Percentiles rank a stretch among this genome's conserved stretches.
These are phyloP conservation scores for Drechslerella dactyloides DNA, from an alignment of 2,329 filamentous ascomycete genomes.

Conservation along the genomic window DNA sequence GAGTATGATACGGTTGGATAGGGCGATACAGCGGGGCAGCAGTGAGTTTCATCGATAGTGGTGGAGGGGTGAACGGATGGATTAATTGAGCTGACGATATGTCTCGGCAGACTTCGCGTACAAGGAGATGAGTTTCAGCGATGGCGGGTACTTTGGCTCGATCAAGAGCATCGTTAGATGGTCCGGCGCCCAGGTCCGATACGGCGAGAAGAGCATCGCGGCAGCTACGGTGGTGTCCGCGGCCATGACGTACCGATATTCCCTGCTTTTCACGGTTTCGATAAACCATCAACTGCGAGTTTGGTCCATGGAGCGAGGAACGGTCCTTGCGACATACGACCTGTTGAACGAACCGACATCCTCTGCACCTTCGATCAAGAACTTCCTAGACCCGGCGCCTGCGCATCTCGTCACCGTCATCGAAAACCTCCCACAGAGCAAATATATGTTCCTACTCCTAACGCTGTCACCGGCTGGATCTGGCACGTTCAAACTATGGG, in stretches of 20 bases:
- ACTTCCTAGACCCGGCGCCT: conserved; percentile 54
- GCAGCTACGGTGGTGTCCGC: conserved; percentile 54
- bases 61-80: neutral
- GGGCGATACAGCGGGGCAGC: conserved; percentile 57
- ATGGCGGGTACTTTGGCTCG: conserved; percentile 53
- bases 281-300: conserved; percentile 87
- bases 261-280: conserved; percentile 74
- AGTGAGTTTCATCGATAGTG: conserved; percentile 33
- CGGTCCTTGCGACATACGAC: conserved; percentile 77
- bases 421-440: conserved; percentile 60
- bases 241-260: conserved; percentile 57
- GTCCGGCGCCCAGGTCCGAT: conserved; percentile 52
- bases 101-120: conserved; percentile 29
- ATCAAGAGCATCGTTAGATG: conserved; percentile 54
- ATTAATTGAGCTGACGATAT: conserved; percentile 20
- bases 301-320: conserved; percentile 85
- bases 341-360: conserved; percentile 67
- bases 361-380: conserved; percentile 52
- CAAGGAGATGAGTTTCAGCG: conserved; percentile 54
- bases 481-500: conserved; percentile 94
- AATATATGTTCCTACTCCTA: conserved; percentile 68
- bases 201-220: conserved; percentile 53
- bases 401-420: conserved; percentile 55
- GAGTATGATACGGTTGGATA: conserved; percentile 73
- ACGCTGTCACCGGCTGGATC: conserved; percentile 87